Percentiles rank a stretch among this genome's conserved stretches.
phyloP scores from a whole-genome alignment of 768 basidiomycete genomes.

The Termitomyces sp. region DNA sequence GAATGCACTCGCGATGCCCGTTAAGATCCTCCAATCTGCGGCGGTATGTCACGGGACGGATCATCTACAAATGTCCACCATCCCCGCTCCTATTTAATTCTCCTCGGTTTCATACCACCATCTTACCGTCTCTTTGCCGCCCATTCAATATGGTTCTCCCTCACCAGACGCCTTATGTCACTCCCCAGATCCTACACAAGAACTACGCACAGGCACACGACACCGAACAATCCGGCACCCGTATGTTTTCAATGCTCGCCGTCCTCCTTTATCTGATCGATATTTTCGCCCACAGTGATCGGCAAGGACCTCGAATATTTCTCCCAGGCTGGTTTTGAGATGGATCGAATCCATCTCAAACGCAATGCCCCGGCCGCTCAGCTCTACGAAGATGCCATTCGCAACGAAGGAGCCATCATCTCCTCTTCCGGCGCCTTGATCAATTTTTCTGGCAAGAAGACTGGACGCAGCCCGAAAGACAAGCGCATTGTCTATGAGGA shows the following conservation, averaged over 20 bases:
- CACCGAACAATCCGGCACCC: slow-evolving; percentile 52
- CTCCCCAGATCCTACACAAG: slow-evolving; percentile 87
- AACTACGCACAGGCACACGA: slow-evolving; percentile 77
- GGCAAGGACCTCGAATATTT: slow-evolving; percentile 94
- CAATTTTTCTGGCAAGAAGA: slow-evolving; percentile 99
- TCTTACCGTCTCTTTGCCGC: slow-evolving; percentile 14
- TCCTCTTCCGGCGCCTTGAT: slow-evolving; percentile 94
- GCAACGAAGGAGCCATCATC: slow-evolving; percentile 98
- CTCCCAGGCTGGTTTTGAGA: slow-evolving; percentile 99
- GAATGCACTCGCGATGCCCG: slow-evolving; percentile 26
- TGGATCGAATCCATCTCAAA: slow-evolving; percentile 94
- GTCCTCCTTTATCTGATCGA: slow-evolving; percentile 3
- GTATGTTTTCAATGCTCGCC: slow-evolving; percentile 36
- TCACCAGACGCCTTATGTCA: slow-evolving; percentile 80
- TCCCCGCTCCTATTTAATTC: slow-evolving; percentile 17
- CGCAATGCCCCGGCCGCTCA: slow-evolving; percentile 88
- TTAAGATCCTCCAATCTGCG: slow-evolving; percentile 18
- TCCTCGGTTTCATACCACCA: slow-evolving; percentile 10
- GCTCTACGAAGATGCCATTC: slow-evolving; percentile 96
- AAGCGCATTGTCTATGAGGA: slow-evolving; percentile 99
- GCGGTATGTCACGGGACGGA: slow-evolving; percentile 20
- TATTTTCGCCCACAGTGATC: slow-evolving; percentile 54
- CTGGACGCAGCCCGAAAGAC: slow-evolving; percentile 96
- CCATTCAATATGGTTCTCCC: slow-evolving; percentile 57
- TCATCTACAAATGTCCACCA: slow-evolving; percentile 11